These are phyloP conservation scores for Scutellaria galericulata DNA, from an alignment of 257 asterid species.

Conservation along the genomic window DNA sequence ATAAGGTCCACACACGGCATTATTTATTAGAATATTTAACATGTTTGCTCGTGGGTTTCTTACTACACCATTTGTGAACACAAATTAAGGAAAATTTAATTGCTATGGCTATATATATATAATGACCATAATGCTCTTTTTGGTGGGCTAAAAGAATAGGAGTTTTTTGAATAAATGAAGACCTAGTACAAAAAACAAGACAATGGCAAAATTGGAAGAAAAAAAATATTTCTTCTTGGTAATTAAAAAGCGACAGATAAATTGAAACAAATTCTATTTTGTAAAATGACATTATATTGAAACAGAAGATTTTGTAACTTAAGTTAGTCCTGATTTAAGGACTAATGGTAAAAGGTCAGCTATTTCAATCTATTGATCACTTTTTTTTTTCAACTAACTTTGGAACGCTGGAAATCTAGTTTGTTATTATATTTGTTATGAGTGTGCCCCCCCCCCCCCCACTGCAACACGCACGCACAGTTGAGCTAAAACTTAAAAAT, in stretches of 20 bases:
- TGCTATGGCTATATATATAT: no score
- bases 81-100: no score
- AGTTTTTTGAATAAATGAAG: no score
- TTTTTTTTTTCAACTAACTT: background rate
- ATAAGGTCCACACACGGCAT: background rate
- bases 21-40: constrained; percentile 13
- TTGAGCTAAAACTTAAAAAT: constrained; percentile 20
- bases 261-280: no score
- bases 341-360: background rate
- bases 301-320: background rate
- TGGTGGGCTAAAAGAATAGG: no score
- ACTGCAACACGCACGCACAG: background rate
- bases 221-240: no score
- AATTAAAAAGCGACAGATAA: no score
- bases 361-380: background rate
- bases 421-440: constrained; percentile 3
- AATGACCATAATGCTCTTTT: no score
- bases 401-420: constrained; percentile 9
- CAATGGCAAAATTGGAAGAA: no score
- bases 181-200: no score
- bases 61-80: background rate
- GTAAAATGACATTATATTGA: no score
- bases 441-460: constrained; percentile 1
- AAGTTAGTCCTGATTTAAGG: background rate
- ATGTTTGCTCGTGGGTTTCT: constrained; percentile 22